These are phyloP conservation scores for Melampsora americana DNA, from an alignment of 1,284 basidiomycete genomes.

Conservation along the genomic window DNA sequence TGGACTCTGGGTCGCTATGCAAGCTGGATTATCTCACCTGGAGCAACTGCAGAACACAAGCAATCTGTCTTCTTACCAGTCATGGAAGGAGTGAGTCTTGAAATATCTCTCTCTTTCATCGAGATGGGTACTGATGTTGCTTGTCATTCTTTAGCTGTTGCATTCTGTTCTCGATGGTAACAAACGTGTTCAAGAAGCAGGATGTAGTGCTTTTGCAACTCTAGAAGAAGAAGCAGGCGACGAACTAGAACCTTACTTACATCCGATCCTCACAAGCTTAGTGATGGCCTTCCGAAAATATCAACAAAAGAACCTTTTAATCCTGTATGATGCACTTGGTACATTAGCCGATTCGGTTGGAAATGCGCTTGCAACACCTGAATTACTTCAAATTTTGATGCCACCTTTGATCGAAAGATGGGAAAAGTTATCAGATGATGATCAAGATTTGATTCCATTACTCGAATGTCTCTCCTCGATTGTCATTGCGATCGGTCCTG, in stretches of 20 bases:
- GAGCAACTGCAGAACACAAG: conserved; percentile 75
- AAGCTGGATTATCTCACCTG: conserved; percentile 80
- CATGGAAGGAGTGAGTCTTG: conserved; percentile 83
- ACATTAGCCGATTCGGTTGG: conserved; percentile 96
- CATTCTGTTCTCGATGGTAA: conserved; percentile 98
- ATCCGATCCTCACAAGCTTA: conserved; percentile 88
- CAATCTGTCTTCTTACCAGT: conserved; percentile 88
- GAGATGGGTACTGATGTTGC: not conserved
- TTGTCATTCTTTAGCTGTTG: conserved; percentile 64
- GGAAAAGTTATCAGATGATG: conserved; percentile 81
- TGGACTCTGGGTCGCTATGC: conserved; percentile 99
- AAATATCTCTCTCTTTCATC: not conserved
- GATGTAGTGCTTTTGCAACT: conserved; percentile 97
- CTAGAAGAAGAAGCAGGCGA: conserved; percentile 94
- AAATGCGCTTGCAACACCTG: conserved; percentile 74
- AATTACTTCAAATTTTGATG: conserved; percentile 92
- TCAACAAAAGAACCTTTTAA: conserved; percentile 98
- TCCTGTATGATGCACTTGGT: conserved; percentile 95
- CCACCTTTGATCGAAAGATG: conserved; percentile 87
- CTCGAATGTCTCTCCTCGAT: conserved; percentile 97
- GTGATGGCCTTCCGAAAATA: conserved; percentile 97
- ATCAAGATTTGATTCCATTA: conserved; percentile 88
- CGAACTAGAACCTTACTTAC: conserved; percentile 85
- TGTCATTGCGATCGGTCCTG: conserved; percentile 89
- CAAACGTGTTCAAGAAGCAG: conserved; percentile 98